phyloP scores from a whole-genome alignment of 2,329 filamentous ascomycete genomes.

The Fusarium nelsonii region DNA sequence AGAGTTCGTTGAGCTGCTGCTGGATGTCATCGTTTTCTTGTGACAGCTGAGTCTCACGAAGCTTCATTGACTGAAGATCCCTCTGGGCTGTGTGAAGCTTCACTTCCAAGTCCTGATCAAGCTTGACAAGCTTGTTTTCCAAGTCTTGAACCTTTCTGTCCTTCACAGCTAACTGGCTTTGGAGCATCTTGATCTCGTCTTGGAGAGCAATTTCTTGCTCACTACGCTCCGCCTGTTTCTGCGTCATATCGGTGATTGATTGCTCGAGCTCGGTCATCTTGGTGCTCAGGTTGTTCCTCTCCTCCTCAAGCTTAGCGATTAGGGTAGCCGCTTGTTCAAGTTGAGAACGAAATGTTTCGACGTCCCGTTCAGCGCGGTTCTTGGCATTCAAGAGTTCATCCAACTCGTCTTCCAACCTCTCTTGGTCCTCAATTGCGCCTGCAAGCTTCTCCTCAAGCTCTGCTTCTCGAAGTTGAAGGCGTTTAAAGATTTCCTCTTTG shows the following conservation, averaged over 20 bases:
- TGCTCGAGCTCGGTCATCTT: constrained; percentile 77
- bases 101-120: constrained; percentile 89
- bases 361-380: constrained; percentile 86
- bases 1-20: constrained; percentile 86
- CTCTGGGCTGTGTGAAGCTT: constrained; percentile 84
- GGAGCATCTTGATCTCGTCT: constrained; percentile 89
- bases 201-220: constrained; percentile 80
- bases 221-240: constrained; percentile 77
- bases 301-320: constrained; percentile 85
- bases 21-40: constrained; percentile 87
- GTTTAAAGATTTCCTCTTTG: constrained; percentile 98
- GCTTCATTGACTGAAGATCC: constrained; percentile 79
- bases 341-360: constrained; percentile 81
- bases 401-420: constrained; percentile 91
- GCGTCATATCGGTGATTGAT: constrained; percentile 77
- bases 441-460: constrained; percentile 94
- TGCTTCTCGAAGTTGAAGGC: constrained; percentile 90
- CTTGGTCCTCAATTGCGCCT: constrained; percentile 92
- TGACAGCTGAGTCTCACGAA: constrained; percentile 79
- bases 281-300: constrained; percentile 80
- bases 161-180: constrained; percentile 89
- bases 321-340: constrained; percentile 92
- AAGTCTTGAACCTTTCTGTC: constrained; percentile 91
- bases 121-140: constrained; percentile 83
- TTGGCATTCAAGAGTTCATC: constrained; percentile 90